Conservation (phyloP, 2,329 filamentous ascomycete species). For the Uncinocarpus reesii region DNA sequence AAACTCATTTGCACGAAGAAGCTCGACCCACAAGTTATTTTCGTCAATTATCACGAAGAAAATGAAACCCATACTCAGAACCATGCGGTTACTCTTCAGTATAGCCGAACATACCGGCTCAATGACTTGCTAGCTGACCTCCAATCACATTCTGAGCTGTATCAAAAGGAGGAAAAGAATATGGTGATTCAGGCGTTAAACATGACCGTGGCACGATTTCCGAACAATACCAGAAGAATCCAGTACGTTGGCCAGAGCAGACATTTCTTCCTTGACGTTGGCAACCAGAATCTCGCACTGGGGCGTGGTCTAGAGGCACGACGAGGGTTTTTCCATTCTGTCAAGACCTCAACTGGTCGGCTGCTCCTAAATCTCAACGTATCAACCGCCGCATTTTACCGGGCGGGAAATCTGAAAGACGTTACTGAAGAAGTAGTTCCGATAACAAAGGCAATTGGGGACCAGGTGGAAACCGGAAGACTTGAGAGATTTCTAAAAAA, state of each 20-base stretch:
- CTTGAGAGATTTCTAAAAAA: conserved; percentile 16
- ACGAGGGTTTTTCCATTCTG: conserved; percentile 54
- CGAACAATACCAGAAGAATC: conserved; percentile 34
- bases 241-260: conserved; percentile 29
- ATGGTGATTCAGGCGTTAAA: conserved; percentile 50
- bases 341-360: conserved; percentile 48
- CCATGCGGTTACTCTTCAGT: conserved; percentile 28
- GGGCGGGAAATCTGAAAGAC: conserved; percentile 24
- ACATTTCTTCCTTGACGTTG: conserved; percentile 39
- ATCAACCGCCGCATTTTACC: conserved; percentile 49
- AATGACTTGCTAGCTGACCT: conserved; percentile 39
- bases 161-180: conserved; percentile 35
- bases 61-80: conserved; percentile 23
- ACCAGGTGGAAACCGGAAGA: background rate
- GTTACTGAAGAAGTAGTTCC: conserved; percentile 1
- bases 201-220: conserved; percentile 43
- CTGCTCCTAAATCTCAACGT: conserved; percentile 55
- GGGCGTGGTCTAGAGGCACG: conserved; percentile 46
- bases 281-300: conserved; percentile 26
- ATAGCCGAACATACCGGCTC: conserved; percentile 20
- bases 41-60: conserved; percentile 28
- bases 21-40: conserved; percentile 18
- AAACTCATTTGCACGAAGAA: conserved; percentile 29
- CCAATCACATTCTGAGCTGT: conserved; percentile 26
- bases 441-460: background rate